Evolutionary conservation across 805 yeast genomes (phyloP).

Genomic region (Metschnikowia borealis): DNA sequence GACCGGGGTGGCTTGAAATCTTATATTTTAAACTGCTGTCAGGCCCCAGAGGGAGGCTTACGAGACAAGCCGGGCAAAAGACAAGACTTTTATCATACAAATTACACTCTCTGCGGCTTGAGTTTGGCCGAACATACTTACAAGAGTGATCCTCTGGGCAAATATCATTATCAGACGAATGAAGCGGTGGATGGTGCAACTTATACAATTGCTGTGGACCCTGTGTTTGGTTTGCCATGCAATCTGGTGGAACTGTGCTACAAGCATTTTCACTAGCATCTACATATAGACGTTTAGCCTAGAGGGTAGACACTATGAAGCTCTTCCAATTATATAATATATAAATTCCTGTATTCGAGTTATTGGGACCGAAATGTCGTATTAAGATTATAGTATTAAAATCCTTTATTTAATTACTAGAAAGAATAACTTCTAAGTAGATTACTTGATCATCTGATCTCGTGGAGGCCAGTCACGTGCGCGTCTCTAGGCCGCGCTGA

Average conservation of each 20-base stretch:
- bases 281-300: no score
- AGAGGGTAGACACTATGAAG: no score
- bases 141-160: background rate
- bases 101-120: constrained; percentile 77
- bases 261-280: constrained; percentile 4
- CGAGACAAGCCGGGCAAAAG: constrained; percentile 80
- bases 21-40: constrained; percentile 77
- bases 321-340: no score
- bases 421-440: no score
- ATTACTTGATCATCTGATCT: no score
- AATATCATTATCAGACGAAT: constrained; percentile 2
- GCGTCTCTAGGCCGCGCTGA: background rate
- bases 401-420: no score
- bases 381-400: no score
- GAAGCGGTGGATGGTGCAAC: constrained; percentile 10
- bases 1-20: constrained; percentile 56
- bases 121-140: constrained; percentile 48
- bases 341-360: no score
- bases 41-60: constrained; percentile 66
- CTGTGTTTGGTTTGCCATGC: constrained; percentile 49
- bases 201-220: constrained; percentile 13
- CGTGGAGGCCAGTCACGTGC: background rate
- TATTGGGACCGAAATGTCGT: no score
- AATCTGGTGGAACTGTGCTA: constrained; percentile 33
- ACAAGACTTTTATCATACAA: constrained; percentile 89